Evolutionary conservation across 352 stramenopile species (phyloP), one percentile per base, ranked within the genome.

Genomic region (Lagenidium giganteum): DNA sequence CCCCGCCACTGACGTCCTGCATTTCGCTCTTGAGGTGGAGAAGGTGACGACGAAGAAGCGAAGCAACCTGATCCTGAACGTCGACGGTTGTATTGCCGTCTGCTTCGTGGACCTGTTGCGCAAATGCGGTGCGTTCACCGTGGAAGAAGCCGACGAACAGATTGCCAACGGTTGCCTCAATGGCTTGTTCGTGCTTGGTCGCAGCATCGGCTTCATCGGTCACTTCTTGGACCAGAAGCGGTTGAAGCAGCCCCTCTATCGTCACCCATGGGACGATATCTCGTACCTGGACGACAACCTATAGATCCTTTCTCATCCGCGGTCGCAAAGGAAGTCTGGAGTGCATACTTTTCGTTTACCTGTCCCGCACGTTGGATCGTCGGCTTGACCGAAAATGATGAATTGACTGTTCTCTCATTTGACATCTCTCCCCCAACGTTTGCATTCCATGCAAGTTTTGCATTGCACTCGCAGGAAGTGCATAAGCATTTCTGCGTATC

Each of bases 171-270:
- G 95, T 33, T 98, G 92, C 59, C 77, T 98, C 31, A 98, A 98
- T 75, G 95, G 93, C 5, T 70, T 98, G 23, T 95, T 95, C 47
- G 81, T 93, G 57, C 64, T 91, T 8, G 81, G 79, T 35, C 73
- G 79, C 30, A 87, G 71, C 56, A 94, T 96, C 46, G 86, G 83
- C 48, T 96, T 95, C 65, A 96, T 96, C 52, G 93, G 95, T 13
- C 95, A 98, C 72, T 97, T 94, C 67, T 67, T 98, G 32, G 95
- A 98, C 76, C 95, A 98, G 68, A 98, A 98, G 78, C 81, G 95
- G 30, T 81, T 98, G 38, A 98, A 98, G 74, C 94, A 98, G 70
- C 89, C 89, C 37, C 71, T 98, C n/a, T 98, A 98, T 73, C 80
- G 95, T 42, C 94, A 98, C 64, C 93, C 94, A 29, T 98, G 89